Evolutionary conservation across 805 yeast genomes (phyloP).

Genomic region (Saturnispora ahearnii): DNA sequence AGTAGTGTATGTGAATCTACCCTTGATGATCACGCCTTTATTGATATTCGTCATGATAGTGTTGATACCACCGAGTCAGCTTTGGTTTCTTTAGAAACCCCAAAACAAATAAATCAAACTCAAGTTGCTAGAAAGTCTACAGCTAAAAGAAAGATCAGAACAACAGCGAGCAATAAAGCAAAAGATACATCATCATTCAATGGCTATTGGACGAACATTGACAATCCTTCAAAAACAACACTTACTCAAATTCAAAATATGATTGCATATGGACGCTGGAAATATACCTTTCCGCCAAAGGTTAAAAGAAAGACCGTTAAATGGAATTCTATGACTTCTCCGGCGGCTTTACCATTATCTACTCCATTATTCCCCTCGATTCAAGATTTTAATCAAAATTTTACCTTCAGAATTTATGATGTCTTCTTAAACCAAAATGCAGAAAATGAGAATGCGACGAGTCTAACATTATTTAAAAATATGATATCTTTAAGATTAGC

Average conservation of each 20-base stretch:
- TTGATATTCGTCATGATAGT: neutral
- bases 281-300: conserved; percentile 73
- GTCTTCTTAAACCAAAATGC: conserved; percentile 55
- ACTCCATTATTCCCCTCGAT: conserved; percentile 69
- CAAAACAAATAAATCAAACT: neutral
- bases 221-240: conserved; percentile 69
- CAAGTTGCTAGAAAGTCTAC: neutral
- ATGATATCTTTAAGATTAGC: conserved; percentile 78
- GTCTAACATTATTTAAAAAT: conserved; percentile 64
- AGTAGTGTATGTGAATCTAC: neutral
- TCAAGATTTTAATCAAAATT: conserved; percentile 60
- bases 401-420: conserved; percentile 76
- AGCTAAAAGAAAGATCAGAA: conserved; percentile 9
- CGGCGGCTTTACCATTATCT: conserved; percentile 84
- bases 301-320: conserved; percentile 62
- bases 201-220: conserved; percentile 52
- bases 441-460: conserved; percentile 40
- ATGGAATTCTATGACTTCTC: conserved; percentile 90
- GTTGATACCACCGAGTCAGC: conserved; percentile 1
- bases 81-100: neutral
- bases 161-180: conserved; percentile 2
- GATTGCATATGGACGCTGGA: conserved; percentile 79
- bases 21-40: neutral
- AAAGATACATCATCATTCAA: conserved; percentile 14
- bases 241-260: conserved; percentile 45